Evolutionary conservation across 2,329 filamentous ascomycete genomes (phyloP), one percentile per base, ranked within the genome.

Genomic region (Colletotrichum viniferum): DNA sequence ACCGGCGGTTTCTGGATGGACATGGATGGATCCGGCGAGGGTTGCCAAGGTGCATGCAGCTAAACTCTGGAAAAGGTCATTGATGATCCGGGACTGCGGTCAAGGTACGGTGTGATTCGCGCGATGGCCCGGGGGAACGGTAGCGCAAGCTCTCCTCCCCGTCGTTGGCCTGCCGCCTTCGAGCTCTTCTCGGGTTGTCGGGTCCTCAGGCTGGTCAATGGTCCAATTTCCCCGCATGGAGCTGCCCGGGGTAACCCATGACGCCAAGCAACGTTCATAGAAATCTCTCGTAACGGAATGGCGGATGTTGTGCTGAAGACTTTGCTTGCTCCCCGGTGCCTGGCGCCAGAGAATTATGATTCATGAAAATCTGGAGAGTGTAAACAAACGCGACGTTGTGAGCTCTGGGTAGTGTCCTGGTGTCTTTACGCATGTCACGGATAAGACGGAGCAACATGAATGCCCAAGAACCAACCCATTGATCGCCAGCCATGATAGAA

Each of bases 221-320:
- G 24, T 69, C 21, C 55, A 68, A 72, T 63, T 58, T 73, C 73
- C 73, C 73, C 63, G 69, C 73, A 73, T 73, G 58, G 63, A 32
- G 43, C 64, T 34, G 56, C 30, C 56, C 21, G 58, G 69, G 63
- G 43, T 14, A 2, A 58, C 34, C 69, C 73, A 43, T 73, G 69
- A 14, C 28, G 63, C 73, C 73, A 52, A 68, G 73, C 24, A 62
- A 13, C 16, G 32, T 58, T 34, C 43, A 61, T 30, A 21, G 52
- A 43, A 60, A 34, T 52, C 55, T 60, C 71, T 69, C 63, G 62
- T 64, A 64, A 62, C 30, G 55, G 55, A n/a, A 32, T n/a, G 34
- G 30, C 24, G 26, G 30, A 16, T n/a, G 32, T 13, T 52, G 43
- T 61, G 48, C 24, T 60, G 56, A 55, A 36, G 62, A 68, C 7